phyloP scores from a whole-genome alignment of 805 yeast species.

The Candida suzukii region DNA sequence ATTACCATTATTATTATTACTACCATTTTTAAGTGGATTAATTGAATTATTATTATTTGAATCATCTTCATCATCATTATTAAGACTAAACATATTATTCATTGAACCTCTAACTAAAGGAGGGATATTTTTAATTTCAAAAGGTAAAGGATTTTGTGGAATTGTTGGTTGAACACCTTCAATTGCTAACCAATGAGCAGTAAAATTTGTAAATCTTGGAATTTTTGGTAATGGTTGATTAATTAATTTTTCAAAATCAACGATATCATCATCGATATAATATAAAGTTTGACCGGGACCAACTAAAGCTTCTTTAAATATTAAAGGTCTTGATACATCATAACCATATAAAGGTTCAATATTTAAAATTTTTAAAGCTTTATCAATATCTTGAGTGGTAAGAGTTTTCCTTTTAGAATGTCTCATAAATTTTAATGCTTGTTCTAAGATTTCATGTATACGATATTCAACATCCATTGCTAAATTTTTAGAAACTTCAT shows the following conservation, averaged over 20 bases:
- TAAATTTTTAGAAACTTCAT: slow-evolving; percentile 86
- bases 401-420: slow-evolving; percentile 82
- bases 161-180: slow-evolving; percentile 98
- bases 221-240: slow-evolving; percentile 94
- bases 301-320: slow-evolving; percentile 81
- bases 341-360: slow-evolving; percentile 94
- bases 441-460: slow-evolving; percentile 90
- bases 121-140: slow-evolving; percentile 71
- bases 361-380: slow-evolving; percentile 78
- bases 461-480: slow-evolving; percentile 99
- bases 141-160: slow-evolving; percentile 87
- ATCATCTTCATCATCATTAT: slow-evolving; percentile 33
- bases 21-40: no score
- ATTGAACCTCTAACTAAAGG: slow-evolving; percentile 81
- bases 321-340: slow-evolving; percentile 60
- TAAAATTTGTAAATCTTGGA: slow-evolving; percentile 85
- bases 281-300: slow-evolving; percentile 92
- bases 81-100: slow-evolving; percentile 49
- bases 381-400: slow-evolving; percentile 72
- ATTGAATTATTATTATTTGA: no score
- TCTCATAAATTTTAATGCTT: slow-evolving; percentile 92
- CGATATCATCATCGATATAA: slow-evolving; percentile 85
- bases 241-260: slow-evolving; percentile 88
- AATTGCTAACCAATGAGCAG: slow-evolving; percentile 96
- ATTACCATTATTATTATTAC: no score